phyloP scores from a whole-genome alignment of 176 grass and related monocot species.

The Poa annua region DNA sequence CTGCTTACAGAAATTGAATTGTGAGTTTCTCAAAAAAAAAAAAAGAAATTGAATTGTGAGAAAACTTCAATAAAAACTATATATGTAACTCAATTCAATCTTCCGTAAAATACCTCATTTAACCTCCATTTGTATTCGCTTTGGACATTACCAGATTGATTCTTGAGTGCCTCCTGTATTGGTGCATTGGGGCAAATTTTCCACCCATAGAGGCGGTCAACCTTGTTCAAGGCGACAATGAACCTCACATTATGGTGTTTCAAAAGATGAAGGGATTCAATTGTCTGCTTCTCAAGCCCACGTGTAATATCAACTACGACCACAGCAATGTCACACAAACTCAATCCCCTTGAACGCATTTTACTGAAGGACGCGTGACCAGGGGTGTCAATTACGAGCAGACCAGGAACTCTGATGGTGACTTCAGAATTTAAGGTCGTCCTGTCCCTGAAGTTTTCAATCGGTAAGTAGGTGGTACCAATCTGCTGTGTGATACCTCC shows the following conservation, averaged over 20 bases:
- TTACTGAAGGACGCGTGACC: slow-evolving; percentile 76
- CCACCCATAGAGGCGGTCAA: slow-evolving; percentile 80
- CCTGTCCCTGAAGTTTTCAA: slow-evolving; percentile 72
- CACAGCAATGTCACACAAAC: slow-evolving; percentile 69
- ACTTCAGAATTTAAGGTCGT: slow-evolving; percentile 54
- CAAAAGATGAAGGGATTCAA: slow-evolving; percentile 67
- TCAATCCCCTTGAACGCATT: slow-evolving; percentile 67
- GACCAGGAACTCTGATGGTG: slow-evolving; percentile 61
- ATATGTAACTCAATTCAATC: neutral
- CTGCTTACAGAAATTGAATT: neutral
- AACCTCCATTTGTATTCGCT: slow-evolving; percentile 66
- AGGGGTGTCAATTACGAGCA: slow-evolving; percentile 79
- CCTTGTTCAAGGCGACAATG: slow-evolving; percentile 76
- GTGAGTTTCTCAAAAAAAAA: too few relatives aligned
- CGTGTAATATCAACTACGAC: slow-evolving; percentile 68
- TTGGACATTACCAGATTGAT: slow-evolving; percentile 58
- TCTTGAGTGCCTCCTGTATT: slow-evolving; percentile 55
- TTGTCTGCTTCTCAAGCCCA: slow-evolving; percentile 70
- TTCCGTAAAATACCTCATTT: slow-evolving; percentile 46
- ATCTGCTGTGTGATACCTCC: slow-evolving; percentile 81
- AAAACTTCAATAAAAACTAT: neutral
- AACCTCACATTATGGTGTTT: slow-evolving; percentile 57
- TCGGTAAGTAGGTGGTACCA: slow-evolving; percentile 69
- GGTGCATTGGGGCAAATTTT: slow-evolving; percentile 53
- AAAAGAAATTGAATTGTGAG: neutral